These are phyloP conservation scores for Rhodotorula babjevae DNA, from an alignment of 768 basidiomycete genomes.

Conservation along the genomic window DNA sequence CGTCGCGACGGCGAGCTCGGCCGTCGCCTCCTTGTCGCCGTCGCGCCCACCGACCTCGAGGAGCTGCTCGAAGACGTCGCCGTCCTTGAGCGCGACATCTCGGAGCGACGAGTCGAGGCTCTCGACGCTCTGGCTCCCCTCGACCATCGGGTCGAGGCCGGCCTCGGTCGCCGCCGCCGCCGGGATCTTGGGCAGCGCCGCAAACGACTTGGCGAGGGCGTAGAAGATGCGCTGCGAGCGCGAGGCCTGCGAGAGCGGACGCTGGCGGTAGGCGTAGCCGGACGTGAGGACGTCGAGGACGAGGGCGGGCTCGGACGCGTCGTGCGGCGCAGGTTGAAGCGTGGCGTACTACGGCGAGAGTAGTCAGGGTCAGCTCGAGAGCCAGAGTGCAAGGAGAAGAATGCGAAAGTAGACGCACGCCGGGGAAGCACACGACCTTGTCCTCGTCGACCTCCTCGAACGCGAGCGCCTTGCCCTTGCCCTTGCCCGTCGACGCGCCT, in stretches of 20 bases:
- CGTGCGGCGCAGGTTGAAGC: constrained; percentile 20
- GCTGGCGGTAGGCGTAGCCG: constrained; percentile 36
- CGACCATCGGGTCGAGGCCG: constrained; percentile 1
- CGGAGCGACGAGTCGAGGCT: background rate
- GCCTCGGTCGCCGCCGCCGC: background rate
- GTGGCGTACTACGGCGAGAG: constrained; percentile 15
- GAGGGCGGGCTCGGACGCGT: constrained; percentile 25
- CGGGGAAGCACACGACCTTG: constrained; percentile 32
- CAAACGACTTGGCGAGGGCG: constrained; percentile 39
- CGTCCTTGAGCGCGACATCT: constrained; percentile 8
- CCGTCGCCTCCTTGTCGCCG: constrained; percentile 1
- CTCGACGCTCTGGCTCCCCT: background rate
- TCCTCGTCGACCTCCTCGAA: constrained; percentile 16
- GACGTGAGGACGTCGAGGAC: constrained; percentile 18
- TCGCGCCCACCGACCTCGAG: constrained; percentile 31
- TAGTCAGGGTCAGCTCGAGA: too few species aligned
- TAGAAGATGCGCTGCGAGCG: constrained; percentile 42
- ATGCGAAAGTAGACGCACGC: constrained; percentile 8
- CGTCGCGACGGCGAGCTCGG: constrained; percentile 12
- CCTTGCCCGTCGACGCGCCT: background rate
- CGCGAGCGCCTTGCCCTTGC: background rate
- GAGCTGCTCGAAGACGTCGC: constrained; percentile 16
- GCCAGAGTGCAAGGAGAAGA: too few species aligned
- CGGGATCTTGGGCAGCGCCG: constrained; percentile 36
- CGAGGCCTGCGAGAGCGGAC: constrained; percentile 36